Conservation (phyloP, 306 rosid species). For the Rosa lucieae region DNA sequence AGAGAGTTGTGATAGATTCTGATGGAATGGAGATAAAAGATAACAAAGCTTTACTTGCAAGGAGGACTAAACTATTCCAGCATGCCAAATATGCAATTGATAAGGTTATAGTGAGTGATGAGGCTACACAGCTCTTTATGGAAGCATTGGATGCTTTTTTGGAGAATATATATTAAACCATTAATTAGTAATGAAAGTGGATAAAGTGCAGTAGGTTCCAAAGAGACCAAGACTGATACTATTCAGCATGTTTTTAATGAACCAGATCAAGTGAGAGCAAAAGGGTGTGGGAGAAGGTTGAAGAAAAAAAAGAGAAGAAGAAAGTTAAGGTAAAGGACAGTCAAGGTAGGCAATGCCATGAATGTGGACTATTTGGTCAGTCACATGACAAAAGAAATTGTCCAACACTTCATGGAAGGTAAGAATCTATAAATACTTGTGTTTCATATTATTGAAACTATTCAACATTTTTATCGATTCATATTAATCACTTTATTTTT, state of each 20-base stretch:
- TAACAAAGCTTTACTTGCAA: too few species aligned
- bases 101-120: too few species aligned
- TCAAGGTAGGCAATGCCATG: neutral
- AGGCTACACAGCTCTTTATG: too few species aligned
- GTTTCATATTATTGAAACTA: neutral
- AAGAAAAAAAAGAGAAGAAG: neutral
- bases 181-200: too few species aligned
- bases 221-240: neutral
- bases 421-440: neutral
- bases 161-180: too few species aligned
- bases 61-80: too few species aligned
- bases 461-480: too few species aligned
- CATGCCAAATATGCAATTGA: too few species aligned
- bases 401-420: neutral
- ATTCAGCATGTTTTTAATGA: neutral
- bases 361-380: neutral
- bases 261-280: neutral
- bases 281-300: neutral
- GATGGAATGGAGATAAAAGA: too few species aligned
- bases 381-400: slow-evolving; percentile 6
- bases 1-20: too few species aligned
- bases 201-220: neutral
- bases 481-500: too few species aligned
- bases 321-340: neutral
- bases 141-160: too few species aligned